Evolutionary conservation across 805 yeast genomes (phyloP).

Genomic region (Isabelozyma rhagii): DNA sequence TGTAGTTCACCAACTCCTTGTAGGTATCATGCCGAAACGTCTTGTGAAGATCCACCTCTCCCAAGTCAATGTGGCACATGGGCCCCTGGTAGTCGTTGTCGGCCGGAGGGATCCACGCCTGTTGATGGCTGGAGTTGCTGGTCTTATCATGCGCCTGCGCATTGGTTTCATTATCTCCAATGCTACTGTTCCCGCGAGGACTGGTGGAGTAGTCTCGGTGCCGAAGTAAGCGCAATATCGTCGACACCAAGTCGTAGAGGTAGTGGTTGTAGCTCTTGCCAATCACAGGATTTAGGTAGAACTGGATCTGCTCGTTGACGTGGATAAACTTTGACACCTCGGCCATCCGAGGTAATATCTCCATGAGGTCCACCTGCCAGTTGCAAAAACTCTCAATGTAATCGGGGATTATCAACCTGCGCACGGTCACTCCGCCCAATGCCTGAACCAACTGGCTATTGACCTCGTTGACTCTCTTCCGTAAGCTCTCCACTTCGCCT

Average conservation of each 20-base stretch:
- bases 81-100: not conserved
- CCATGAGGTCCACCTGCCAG: conserved; percentile 4
- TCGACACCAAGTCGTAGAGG: conserved; percentile 5
- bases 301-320: conserved; percentile 10
- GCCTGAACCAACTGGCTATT: not conserved
- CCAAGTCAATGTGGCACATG: not conserved
- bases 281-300: conserved; percentile 9
- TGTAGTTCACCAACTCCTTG: conserved; percentile 9
- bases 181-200: not conserved
- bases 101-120: not conserved
- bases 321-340: not conserved
- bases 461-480: not conserved
- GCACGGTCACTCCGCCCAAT: not conserved
- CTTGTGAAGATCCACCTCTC: conserved; percentile 2
- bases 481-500: not conserved
- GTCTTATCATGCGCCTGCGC: not conserved
- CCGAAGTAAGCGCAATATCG: conserved; percentile 2
- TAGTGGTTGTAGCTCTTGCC: conserved; percentile 5
- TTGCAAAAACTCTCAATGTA: conserved; percentile 7
- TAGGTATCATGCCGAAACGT: conserved; percentile 8
- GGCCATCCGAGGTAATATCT: not conserved
- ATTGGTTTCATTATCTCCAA: not conserved
- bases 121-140: not conserved
- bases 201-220: not conserved
- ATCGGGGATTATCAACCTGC: conserved; percentile 2